Percentiles rank a stretch among this genome's conserved stretches.
Evolutionary conservation across 495 filamentous ascomycete species (phyloP).

Genomic region (Pyrenula massariospora): DNA sequence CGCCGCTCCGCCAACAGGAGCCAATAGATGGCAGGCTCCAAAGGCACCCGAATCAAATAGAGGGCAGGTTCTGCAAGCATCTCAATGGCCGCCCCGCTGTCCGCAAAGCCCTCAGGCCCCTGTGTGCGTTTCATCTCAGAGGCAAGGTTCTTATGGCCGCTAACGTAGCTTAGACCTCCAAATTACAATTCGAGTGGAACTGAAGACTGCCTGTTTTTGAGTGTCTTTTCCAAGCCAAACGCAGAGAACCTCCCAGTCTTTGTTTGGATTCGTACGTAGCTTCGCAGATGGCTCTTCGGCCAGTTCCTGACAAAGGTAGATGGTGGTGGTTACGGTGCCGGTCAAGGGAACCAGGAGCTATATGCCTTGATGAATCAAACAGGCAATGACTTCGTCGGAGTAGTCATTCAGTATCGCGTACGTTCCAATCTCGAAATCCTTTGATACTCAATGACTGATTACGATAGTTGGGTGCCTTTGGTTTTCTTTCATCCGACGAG

Average conservation of each 20-base stretch:
- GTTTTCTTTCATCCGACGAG: constrained; percentile 55
- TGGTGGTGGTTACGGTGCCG: background rate
- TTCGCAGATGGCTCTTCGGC: background rate
- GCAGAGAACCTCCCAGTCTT: background rate
- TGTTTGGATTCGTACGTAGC: background rate
- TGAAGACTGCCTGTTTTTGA: background rate
- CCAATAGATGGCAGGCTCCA: constrained; percentile 23
- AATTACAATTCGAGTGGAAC: background rate
- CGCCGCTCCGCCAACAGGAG: constrained; percentile 23
- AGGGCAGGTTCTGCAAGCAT: background rate
- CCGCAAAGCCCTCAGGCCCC: background rate
- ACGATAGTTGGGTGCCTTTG: constrained; percentile 54
- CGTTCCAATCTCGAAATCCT: too few species aligned
- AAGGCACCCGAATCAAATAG: constrained; percentile 9
- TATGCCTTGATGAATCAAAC: background rate
- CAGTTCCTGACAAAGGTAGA: background rate
- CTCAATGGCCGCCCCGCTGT: background rate
- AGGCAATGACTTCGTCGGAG: constrained; percentile 39
- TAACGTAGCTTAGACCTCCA: background rate
- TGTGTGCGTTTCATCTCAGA: background rate
- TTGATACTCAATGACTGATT: too few species aligned
- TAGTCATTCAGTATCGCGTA: constrained; percentile 69
- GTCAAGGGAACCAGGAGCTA: background rate
- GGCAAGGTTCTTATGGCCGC: too few species aligned
- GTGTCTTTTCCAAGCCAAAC: background rate